Conservation (phyloP, 2,329 filamentous ascomycete species). For the Gliomastix tumulicola region DNA sequence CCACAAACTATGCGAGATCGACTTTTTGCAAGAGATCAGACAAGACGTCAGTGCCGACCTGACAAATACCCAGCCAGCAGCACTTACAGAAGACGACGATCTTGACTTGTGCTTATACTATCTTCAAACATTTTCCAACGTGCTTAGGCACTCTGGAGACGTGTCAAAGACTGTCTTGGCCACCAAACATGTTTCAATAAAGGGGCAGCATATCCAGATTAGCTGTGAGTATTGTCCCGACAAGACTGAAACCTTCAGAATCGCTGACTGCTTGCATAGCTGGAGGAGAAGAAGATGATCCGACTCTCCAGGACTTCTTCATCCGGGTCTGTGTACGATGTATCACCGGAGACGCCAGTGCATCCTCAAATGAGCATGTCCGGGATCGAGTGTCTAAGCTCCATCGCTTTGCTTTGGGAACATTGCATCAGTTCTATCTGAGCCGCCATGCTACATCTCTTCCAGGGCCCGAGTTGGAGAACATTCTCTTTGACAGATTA, state of each 20-base stretch:
- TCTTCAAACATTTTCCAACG: conserved; percentile 64
- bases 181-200: conserved; percentile 38
- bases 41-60: too few species aligned
- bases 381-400: conserved; percentile 52
- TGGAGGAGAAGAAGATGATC: conserved; percentile 42
- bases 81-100: conserved; percentile 53
- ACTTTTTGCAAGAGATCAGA: conserved; percentile 38
- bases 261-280: conserved; percentile 26
- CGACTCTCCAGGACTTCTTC: conserved; percentile 62
- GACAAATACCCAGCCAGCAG: too few species aligned
- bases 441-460: conserved; percentile 55
- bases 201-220: conserved; percentile 22
- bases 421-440: conserved; percentile 63
- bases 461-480: conserved; percentile 60
- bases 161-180: conserved; percentile 65
- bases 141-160: conserved; percentile 60
- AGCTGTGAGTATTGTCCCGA: conserved; percentile 40
- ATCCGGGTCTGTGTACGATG: conserved; percentile 59
- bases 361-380: conserved; percentile 12
- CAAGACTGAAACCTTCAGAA: too few species aligned
- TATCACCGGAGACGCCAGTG: conserved; percentile 27
- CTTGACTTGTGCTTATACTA: conserved; percentile 74
- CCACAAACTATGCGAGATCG: conserved; percentile 47
- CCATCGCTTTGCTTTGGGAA: conserved; percentile 62
- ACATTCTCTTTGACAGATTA: conserved; percentile 62